phyloP scores from a whole-genome alignment of 2,329 filamentous ascomycete species.

The Ophiostoma sp. region DNA sequence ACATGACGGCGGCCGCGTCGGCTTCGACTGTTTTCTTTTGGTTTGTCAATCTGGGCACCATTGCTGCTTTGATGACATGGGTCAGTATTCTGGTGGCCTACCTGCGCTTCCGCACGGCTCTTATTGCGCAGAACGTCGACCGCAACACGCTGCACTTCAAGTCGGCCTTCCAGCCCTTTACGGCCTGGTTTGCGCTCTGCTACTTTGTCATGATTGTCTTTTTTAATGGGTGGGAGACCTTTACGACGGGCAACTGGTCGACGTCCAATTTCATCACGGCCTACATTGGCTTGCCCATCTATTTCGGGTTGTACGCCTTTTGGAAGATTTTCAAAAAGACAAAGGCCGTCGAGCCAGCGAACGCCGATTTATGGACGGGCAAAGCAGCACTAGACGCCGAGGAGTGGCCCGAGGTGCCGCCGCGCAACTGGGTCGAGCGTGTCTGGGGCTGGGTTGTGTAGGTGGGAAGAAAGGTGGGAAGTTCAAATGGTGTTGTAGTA shows the following conservation, averaged over 20 bases:
- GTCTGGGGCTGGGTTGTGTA: slow-evolving; percentile 52
- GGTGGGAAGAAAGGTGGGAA: neutral
- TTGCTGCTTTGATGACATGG: slow-evolving; percentile 71
- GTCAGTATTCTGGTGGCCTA: slow-evolving; percentile 64
- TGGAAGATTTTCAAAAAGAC: neutral
- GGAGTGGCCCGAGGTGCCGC: slow-evolving; percentile 45
- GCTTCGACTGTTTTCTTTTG: slow-evolving; percentile 65
- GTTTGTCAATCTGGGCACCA: slow-evolving; percentile 69
- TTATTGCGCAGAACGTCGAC: slow-evolving; percentile 61
- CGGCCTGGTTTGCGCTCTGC: slow-evolving; percentile 65
- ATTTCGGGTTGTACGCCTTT: slow-evolving; percentile 41
- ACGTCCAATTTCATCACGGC: slow-evolving; percentile 59
- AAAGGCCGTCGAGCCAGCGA: neutral
- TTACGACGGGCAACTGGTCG: slow-evolving; percentile 59
- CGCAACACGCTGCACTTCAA: slow-evolving; percentile 58
- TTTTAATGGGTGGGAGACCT: slow-evolving; percentile 61
- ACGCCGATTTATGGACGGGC: slow-evolving; percentile 37
- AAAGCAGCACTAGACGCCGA: slow-evolving; percentile 57
- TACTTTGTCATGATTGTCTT: slow-evolving; percentile 46
- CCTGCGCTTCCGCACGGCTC: slow-evolving; percentile 66
- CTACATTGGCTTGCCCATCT: slow-evolving; percentile 67
- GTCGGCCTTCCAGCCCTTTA: slow-evolving; percentile 62
- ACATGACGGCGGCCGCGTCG: slow-evolving; percentile 38
- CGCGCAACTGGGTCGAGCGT: slow-evolving; percentile 54
- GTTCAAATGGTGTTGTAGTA: neutral